These are phyloP conservation scores for Malbranchea cinnamomea DNA, from an alignment of 2,329 filamentous ascomycete genomes.

Conservation along the genomic window DNA sequence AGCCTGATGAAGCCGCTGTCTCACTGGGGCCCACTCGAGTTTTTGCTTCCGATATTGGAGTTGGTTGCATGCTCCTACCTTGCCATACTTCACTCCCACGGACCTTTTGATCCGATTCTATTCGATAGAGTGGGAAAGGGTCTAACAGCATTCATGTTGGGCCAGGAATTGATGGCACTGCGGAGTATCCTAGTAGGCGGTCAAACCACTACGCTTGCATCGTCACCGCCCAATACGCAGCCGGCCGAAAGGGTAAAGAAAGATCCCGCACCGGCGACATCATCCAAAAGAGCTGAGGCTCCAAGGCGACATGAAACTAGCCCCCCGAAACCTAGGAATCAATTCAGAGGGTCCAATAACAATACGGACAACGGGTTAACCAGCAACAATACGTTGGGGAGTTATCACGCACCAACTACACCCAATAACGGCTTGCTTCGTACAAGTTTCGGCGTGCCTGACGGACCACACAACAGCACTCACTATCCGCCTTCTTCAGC, in stretches of 20 bases:
- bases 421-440: background rate
- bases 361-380: background rate
- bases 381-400: background rate
- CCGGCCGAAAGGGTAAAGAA: background rate
- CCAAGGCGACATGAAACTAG: background rate
- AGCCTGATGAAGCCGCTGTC: conserved; percentile 21
- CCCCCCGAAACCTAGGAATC: background rate
- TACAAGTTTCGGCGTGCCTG: conserved; percentile 1
- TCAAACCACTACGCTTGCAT: background rate
- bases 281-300: conserved; percentile 1
- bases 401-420: background rate
- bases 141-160: conserved; percentile 24
- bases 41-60: conserved; percentile 24
- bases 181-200: conserved; percentile 11
- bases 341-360: background rate
- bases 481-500: conserved; percentile 1
- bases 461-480: too few species aligned
- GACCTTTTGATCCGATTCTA: conserved; percentile 17
- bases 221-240: background rate
- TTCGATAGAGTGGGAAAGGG: conserved; percentile 26
- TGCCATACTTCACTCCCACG: conserved; percentile 20
- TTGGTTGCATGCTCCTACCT: conserved; percentile 24
- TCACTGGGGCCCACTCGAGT: conserved; percentile 25
- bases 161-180: conserved; percentile 23
- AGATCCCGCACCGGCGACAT: background rate